Conservation (phyloP, 148 eudicot genomes). For the Vaccinium myrtillus region DNA sequence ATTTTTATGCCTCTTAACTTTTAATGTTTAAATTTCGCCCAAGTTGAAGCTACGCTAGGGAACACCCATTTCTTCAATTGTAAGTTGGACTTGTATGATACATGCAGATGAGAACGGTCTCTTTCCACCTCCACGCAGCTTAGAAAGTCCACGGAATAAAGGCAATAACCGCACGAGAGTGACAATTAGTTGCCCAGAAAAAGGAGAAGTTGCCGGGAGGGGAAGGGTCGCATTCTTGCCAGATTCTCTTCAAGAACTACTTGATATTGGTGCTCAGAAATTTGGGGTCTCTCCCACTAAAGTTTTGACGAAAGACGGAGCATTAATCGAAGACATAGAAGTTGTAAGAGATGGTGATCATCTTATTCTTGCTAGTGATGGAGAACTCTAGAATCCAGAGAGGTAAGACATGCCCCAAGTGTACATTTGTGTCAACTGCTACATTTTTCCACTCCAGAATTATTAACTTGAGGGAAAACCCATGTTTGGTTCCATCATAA, state of each 20-base stretch:
- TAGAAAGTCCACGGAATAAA: constrained; percentile 7
- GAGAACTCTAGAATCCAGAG: not conserved
- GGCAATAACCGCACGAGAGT: constrained; percentile 40
- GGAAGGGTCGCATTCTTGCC: constrained; percentile 45
- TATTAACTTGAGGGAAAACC: too few species aligned
- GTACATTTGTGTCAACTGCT: not conserved
- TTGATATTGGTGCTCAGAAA: constrained; percentile 50
- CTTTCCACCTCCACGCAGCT: constrained; percentile 9
- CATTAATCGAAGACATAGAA: constrained; percentile 55
- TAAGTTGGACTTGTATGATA: not conserved
- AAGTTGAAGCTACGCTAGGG: not conserved
- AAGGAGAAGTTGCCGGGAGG: constrained; percentile 28
- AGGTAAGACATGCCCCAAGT: not conserved
- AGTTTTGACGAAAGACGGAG: constrained; percentile 52
- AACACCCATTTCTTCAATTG: not conserved
- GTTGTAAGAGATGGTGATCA: constrained; percentile 82
- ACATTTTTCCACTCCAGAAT: too few species aligned
- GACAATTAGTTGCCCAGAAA: constrained; percentile 45
- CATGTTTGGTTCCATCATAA: too few species aligned
- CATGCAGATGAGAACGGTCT: constrained; percentile 37
- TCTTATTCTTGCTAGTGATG: constrained; percentile 40
- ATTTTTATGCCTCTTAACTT: not conserved
- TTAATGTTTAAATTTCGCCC: not conserved
- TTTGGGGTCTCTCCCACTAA: constrained; percentile 44
- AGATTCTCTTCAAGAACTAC: constrained; percentile 50